Evolutionary conservation across 768 basidiomycete genomes (phyloP).

Genomic region (Chlorophyllum brunneum): DNA sequence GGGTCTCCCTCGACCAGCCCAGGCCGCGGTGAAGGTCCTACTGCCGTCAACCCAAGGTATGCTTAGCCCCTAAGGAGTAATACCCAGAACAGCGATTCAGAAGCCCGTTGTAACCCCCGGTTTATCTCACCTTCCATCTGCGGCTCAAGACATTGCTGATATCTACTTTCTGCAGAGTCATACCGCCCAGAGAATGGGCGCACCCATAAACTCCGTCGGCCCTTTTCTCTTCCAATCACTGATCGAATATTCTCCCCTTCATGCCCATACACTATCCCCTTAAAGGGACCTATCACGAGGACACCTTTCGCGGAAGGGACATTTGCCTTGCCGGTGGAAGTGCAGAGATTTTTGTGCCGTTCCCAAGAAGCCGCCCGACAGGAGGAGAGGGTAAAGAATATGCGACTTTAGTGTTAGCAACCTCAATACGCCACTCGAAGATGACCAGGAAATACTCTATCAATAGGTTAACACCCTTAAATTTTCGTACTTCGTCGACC

Average conservation of each 20-base stretch:
- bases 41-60: constrained; percentile 10
- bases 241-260: no score
- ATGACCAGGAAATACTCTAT: no score
- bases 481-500: no score
- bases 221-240: no score
- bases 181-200: no score
- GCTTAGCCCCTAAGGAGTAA: constrained; percentile 3
- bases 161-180: no score
- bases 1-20: neutral
- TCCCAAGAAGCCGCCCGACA: constrained; percentile 1
- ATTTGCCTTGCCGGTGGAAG: neutral
- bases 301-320: constrained; percentile 8
- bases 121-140: no score
- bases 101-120: neutral
- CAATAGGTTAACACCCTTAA: no score
- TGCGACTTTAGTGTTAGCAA: constrained; percentile 7
- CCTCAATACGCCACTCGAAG: neutral
- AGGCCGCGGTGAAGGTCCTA: constrained; percentile 6
- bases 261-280: no score
- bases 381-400: neutral
- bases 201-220: no score
- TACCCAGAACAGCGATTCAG: constrained; percentile 6
- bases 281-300: no score
- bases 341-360: neutral
- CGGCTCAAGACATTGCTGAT: no score